phyloP scores from a whole-genome alignment of 2,329 filamentous ascomycete species.

The Zelopaecilomyces penicillatus region DNA sequence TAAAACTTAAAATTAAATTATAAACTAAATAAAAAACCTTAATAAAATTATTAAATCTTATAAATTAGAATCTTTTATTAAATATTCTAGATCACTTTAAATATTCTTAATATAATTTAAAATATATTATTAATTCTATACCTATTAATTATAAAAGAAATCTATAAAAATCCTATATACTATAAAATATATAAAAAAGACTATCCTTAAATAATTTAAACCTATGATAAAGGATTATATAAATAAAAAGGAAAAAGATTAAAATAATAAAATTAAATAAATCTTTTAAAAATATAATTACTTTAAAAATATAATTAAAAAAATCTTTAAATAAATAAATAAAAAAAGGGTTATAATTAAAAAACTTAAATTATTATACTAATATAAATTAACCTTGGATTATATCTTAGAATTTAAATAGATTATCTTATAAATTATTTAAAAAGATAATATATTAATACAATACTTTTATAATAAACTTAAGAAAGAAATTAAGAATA shows the following conservation, averaged over 20 bases:
- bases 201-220: not conserved
- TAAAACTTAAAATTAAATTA: not conserved
- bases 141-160: not conserved
- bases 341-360: not conserved
- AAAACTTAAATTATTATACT: not conserved
- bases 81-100: not conserved
- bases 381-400: not conserved
- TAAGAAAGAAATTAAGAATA: not conserved
- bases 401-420: not conserved
- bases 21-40: not conserved
- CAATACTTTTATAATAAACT: not conserved
- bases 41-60: not conserved
- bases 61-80: not conserved
- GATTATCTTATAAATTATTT: not conserved
- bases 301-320: not conserved
- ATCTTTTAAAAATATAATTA: not conserved
- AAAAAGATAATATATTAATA: not conserved
- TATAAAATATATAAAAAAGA: not conserved
- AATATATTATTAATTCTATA: not conserved
- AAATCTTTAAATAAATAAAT: not conserved
- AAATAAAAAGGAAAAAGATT: not conserved
- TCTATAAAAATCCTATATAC: not conserved
- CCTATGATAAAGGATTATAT: not conserved
- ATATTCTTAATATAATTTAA: not conserved
- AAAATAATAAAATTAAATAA: not conserved